These are phyloP conservation scores for Cystobasidium sp. DNA, from an alignment of 1,284 basidiomycete genomes.

Conservation along the genomic window DNA sequence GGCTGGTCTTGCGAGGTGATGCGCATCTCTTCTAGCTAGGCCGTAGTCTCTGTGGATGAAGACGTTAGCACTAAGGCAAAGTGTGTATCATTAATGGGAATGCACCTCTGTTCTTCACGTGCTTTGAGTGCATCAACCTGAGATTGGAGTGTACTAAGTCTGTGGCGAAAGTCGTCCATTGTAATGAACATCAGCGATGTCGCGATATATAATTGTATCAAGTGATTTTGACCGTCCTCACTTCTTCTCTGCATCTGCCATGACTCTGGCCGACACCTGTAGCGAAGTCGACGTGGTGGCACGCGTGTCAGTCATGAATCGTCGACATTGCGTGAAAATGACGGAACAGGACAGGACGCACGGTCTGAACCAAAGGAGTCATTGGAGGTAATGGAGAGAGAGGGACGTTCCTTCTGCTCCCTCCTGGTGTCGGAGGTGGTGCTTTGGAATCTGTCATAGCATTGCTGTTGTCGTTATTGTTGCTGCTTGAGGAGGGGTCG, in stretches of 20 bases:
- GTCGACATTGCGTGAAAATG: not conserved
- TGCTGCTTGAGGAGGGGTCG: not conserved
- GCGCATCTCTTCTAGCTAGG: not conserved
- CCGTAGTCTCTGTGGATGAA: not conserved
- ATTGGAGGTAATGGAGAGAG: not conserved
- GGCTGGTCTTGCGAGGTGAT: not conserved
- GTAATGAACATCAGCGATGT: not conserved
- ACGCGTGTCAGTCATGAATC: not conserved
- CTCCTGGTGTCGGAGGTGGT: not conserved
- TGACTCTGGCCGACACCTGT: constrained; percentile 15
- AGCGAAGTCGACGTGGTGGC: not conserved
- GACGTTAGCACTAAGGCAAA: not conserved
- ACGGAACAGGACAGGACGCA: not conserved
- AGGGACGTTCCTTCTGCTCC: not conserved
- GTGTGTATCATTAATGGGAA: not conserved
- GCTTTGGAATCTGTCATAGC: not conserved
- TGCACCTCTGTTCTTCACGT: constrained; percentile 19
- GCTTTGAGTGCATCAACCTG: constrained; percentile 19
- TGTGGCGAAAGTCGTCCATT: not conserved
- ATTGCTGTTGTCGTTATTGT: too few relatives aligned
- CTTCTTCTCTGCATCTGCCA: constrained; percentile 28
- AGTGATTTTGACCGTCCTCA: not conserved
- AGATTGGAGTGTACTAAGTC: constrained; percentile 12
- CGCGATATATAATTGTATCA: too few relatives aligned
- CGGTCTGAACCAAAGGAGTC: constrained; percentile 20